These are phyloP conservation scores for Sonneratia caseolaris DNA, from an alignment of 345 rosid species.

Conservation along the genomic window DNA sequence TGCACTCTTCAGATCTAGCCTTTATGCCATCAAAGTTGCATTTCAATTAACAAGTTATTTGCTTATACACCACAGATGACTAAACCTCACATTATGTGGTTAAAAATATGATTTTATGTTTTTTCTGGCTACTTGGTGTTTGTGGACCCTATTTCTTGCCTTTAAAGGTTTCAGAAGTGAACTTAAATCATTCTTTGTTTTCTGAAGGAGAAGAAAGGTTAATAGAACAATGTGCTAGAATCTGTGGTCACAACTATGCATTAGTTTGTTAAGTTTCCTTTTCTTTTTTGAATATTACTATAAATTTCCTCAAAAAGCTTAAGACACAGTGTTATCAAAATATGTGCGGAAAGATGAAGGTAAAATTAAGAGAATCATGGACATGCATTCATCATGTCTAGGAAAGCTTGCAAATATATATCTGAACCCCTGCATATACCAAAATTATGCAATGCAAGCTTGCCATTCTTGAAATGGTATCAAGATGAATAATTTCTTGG, in stretches of 20 bases:
- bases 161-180: background rate
- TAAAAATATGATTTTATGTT: background rate
- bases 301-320: no score
- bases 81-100: background rate
- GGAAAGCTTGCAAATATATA: no score
- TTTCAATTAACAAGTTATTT: background rate
- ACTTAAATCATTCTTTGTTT: background rate
- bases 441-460: no score
- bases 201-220: background rate
- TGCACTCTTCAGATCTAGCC: constrained; percentile 13
- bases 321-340: no score
- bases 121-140: background rate
- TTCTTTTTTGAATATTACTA: no score
- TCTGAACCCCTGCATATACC: no score
- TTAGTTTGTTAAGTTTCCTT: no score
- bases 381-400: background rate
- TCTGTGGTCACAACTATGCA: no score
- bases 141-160: background rate
- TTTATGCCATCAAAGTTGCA: background rate
- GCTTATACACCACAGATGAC: background rate
- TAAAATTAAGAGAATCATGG: no score
- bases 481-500: no score
- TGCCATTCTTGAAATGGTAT: no score
- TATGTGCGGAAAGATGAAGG: no score
- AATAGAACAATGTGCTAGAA: background rate